Percentiles rank a stretch among this genome's conserved stretches.
These are phyloP conservation scores for Pleurotus eryngii DNA, from an alignment of 768 basidiomycete genomes.

Conservation along the genomic window DNA sequence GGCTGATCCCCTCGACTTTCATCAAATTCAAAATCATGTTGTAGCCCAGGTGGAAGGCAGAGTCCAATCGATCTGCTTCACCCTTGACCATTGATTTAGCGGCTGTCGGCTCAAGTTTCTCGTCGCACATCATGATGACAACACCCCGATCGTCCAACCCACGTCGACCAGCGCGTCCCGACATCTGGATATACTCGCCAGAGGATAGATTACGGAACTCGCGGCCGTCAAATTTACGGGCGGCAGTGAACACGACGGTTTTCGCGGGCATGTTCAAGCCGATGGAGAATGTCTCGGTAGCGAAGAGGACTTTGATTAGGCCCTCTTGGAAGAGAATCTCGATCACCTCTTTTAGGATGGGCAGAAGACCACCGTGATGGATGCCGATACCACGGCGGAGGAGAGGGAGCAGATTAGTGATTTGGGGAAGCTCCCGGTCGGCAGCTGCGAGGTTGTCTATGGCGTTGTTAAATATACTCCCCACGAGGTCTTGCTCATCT, in stretches of 20 bases:
- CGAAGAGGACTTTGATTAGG: constrained; percentile 95
- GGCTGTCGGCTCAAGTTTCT: constrained; percentile 88
- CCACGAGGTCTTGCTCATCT: constrained; percentile 86
- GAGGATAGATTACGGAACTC: constrained; percentile 92
- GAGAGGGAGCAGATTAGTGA: constrained; percentile 86
- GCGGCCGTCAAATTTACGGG: constrained; percentile 93
- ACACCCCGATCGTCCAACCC: constrained; percentile 98
- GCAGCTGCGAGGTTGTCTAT: constrained; percentile 84
- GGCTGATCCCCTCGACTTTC: constrained; percentile 97
- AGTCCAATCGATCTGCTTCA: constrained; percentile 93
- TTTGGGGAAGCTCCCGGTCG: constrained; percentile 90
- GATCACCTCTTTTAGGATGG: constrained; percentile 97
- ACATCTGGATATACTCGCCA: constrained; percentile 99
- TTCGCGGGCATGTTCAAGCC: constrained; percentile 99
- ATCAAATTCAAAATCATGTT: constrained; percentile 99
- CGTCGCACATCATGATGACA: constrained; percentile 99
- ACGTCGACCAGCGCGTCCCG: constrained; percentile 94
- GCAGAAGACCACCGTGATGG: constrained; percentile 96
- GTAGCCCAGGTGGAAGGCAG: constrained; percentile 97
- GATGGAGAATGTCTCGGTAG: constrained; percentile 98
- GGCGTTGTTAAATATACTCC: constrained; percentile 91
- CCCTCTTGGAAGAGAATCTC: constrained; percentile 99
- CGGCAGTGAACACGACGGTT: constrained; percentile 95
- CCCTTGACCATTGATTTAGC: constrained; percentile 99
- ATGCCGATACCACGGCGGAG: constrained; percentile 95